Base-by-base conservation (phyloP, 805 yeast genomes). In the Starmerella cellae region DNA sequence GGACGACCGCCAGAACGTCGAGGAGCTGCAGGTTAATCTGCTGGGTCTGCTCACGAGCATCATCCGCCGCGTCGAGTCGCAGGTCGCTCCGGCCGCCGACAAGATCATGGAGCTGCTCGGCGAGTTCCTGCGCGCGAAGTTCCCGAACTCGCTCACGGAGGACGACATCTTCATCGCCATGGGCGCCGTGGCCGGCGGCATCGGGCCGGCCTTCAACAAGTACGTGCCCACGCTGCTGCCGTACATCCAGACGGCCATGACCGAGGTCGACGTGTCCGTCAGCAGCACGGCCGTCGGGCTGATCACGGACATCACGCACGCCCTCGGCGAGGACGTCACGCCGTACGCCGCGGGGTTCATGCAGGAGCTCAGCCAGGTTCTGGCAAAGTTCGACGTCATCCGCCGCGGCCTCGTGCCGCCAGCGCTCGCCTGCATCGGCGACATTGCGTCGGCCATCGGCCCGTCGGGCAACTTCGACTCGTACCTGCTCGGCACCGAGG, bases 91-190 rank as follows among this genome's bases (percentile, higher is more conserved):
- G 22, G 94, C 81, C 11, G 70, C 95, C 11, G 95, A 88, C 60
- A 73, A 70, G 57, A 69, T 91, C 58, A 87, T 88, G 96, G 74
- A 75, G 38, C 67, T 84, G 60, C 79, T 88, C 56, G 65, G 87
- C 57, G 77, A 74, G 56, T 66, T 91, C 55, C 67, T 91, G 57
- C 72, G 71, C 72, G 75, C 56, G 52, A 68, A 66, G 62, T 66
- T 65, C 54, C 75, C 79, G 38, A 78, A 78, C 61, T 75, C 94
- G 9, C 64, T 84, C 39, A 77, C 88, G 42, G 98, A 91, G 61
- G 98, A 91, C 63, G 98, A 91, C 60, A 76, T 91, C 8, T 82
- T 85, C 60, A 82, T 84, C 58, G 93, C 95, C 14, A 75, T 91
- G 50, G 80, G 95, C 28, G 82, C 97, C 0, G 72, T 91, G 46